These are phyloP conservation scores for Lichtheimia ramosa DNA, from an alignment of 371 early-diverging fungal genomes.

Conservation along the genomic window DNA sequence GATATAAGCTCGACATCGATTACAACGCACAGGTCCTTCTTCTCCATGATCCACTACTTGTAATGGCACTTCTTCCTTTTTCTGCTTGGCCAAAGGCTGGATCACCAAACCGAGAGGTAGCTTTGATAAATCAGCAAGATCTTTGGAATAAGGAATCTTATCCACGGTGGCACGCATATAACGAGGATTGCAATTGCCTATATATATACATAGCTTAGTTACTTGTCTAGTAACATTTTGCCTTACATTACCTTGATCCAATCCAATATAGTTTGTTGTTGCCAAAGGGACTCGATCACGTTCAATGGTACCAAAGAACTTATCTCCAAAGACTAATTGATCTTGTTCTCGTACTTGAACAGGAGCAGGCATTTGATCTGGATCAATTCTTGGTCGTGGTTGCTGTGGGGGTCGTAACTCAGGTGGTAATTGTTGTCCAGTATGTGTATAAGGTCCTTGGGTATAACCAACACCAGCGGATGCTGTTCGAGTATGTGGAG, in stretches of 20 bases:
- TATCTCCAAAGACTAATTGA: constrained; percentile 67
- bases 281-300: constrained; percentile 78
- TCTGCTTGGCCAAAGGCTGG: constrained; percentile 87
- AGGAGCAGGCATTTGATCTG: constrained; percentile 94
- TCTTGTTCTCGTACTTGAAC: constrained; percentile 86
- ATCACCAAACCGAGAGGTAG: constrained; percentile 90
- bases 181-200: constrained; percentile 90
- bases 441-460: constrained; percentile 34
- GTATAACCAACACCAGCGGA: constrained; percentile 36
- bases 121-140: constrained; percentile 74
- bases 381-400: constrained; percentile 81
- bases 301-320: constrained; percentile 76
- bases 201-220: background rate
- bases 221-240: background rate
- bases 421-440: constrained; percentile 39
- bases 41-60: constrained; percentile 90
- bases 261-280: constrained; percentile 79
- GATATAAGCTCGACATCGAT: constrained; percentile 93
- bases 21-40: constrained; percentile 90
- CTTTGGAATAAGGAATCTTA: constrained; percentile 85
- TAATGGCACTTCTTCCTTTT: constrained; percentile 77
- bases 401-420: constrained; percentile 41
- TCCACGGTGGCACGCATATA: constrained; percentile 90
- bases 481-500: constrained; percentile 15
- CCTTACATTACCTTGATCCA: constrained; percentile 79